phyloP scores from a whole-genome alignment of 2,329 filamentous ascomycete species.

The Periconia macrospinosa region DNA sequence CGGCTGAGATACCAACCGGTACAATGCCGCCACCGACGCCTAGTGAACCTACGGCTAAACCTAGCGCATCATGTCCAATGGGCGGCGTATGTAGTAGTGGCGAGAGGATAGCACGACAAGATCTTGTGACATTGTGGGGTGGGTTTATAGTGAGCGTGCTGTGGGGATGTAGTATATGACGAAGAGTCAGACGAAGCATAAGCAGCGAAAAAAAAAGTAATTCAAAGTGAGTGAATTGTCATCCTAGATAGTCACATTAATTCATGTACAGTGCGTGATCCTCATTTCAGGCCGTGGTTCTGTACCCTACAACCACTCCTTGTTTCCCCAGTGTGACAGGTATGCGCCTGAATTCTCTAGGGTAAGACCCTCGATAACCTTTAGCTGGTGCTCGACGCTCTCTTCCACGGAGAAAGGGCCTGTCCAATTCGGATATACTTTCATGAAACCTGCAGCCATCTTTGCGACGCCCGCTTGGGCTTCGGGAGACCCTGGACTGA shows the following conservation, averaged over 20 bases:
- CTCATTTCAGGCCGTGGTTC: too few species aligned
- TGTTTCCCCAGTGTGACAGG: constrained; percentile 12
- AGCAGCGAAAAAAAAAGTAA: too few species aligned
- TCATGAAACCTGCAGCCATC: constrained; percentile 6
- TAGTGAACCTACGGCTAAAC: not conserved
- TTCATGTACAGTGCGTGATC: too few species aligned
- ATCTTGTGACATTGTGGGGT: not conserved
- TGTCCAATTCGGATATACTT: constrained; percentile 10
- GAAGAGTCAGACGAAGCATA: too few species aligned
- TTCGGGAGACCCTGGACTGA: not conserved
- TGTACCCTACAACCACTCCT: constrained; percentile 12
- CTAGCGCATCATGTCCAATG: not conserved
- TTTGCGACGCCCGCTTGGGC: not conserved
- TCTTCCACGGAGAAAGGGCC: constrained; percentile 11
- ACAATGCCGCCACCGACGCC: not conserved
- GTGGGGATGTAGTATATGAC: not conserved
- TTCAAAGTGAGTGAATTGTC: too few species aligned
- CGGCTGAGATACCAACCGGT: not conserved
- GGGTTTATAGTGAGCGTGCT: not conserved
- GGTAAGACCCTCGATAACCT: constrained; percentile 10
- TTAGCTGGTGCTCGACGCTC: constrained; percentile 13
- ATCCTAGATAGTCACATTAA: too few species aligned
- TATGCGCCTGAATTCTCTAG: constrained; percentile 11
- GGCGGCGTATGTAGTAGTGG: not conserved
- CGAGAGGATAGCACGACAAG: not conserved